Conservation (phyloP, 2,329 filamentous ascomycete genomes). For the Colletotrichum cordylinicola region DNA sequence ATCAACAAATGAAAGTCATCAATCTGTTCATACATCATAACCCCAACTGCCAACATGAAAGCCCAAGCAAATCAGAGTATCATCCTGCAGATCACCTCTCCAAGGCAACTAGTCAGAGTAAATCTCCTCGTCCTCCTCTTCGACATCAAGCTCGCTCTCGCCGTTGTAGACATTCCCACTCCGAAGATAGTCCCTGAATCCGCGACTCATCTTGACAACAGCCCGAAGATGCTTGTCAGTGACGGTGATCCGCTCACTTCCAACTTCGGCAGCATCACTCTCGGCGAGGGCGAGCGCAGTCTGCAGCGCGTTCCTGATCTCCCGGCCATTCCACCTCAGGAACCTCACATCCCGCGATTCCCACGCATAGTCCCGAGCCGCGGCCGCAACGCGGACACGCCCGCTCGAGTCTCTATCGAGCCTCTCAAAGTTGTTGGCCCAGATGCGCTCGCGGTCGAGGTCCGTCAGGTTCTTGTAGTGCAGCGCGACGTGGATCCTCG, state of each 20-base stretch:
- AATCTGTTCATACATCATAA: neutral
- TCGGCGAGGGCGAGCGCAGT: constrained; percentile 36
- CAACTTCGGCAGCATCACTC: constrained; percentile 24
- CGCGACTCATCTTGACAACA: constrained; percentile 26
- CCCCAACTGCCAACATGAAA: neutral
- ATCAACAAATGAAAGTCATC: neutral
- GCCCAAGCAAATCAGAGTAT: neutral
- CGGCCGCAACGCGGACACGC: constrained; percentile 26
- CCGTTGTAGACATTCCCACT: constrained; percentile 25
- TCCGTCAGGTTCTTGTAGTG: constrained; percentile 34
- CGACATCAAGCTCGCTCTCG: constrained; percentile 11
- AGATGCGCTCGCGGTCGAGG: constrained; percentile 30
- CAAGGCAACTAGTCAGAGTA: neutral
- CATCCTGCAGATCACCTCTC: neutral
- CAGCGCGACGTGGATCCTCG: constrained; percentile 34
- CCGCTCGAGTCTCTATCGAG: constrained; percentile 28
- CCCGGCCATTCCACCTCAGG: constrained; percentile 29
- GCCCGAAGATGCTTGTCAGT: constrained; percentile 27
- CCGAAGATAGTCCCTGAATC: constrained; percentile 31
- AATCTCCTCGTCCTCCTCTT: constrained; percentile 16
- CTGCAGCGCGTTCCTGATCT: constrained; percentile 41
- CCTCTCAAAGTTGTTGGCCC: constrained; percentile 33
- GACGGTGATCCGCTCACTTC: constrained; percentile 20
- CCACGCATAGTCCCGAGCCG: constrained; percentile 28
- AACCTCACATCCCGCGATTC: constrained; percentile 20